phyloP scores from a whole-genome alignment of 202 grass and related monocot genomes.

The Setaria italica region DNA sequence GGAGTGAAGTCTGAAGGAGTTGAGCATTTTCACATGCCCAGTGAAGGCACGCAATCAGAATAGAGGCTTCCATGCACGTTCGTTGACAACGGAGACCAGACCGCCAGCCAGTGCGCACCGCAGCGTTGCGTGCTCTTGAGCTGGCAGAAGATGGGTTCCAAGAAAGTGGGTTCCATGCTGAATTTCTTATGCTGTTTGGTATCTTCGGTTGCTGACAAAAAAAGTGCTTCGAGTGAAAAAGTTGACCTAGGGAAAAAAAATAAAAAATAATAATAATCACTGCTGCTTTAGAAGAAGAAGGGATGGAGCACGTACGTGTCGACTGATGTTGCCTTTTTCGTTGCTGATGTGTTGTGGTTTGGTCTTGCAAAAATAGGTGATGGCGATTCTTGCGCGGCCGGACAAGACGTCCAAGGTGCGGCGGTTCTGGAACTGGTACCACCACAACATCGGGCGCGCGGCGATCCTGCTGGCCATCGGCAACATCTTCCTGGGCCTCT shows the following conservation, averaged over 20 bases:
- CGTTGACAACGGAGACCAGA: background rate
- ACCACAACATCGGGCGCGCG: slow-evolving; percentile 78
- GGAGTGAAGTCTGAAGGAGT: background rate
- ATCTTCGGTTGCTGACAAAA: background rate
- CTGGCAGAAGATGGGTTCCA: background rate
- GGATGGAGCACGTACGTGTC: too few relatives aligned
- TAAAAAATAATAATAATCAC: background rate
- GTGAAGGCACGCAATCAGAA: slow-evolving; percentile 17
- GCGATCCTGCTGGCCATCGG: slow-evolving; percentile 51
- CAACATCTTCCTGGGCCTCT: slow-evolving; percentile 78
- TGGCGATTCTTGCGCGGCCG: slow-evolving; percentile 72
- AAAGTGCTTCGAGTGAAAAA: background rate
- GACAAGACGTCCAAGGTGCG: slow-evolving; percentile 74
- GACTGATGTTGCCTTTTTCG: background rate
- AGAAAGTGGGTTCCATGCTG: background rate
- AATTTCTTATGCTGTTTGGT: slow-evolving; percentile 3
- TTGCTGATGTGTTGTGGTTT: background rate
- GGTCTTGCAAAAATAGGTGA: slow-evolving; percentile 30
- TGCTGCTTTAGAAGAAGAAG: background rate
- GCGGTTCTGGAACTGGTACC: slow-evolving; percentile 92
- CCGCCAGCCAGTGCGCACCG: background rate
- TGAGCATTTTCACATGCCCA: background rate
- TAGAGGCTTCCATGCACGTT: background rate
- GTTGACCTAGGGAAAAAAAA: background rate
- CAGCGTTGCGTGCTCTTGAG: slow-evolving; percentile 20